A percentile compares a stretch with the other conserved stretches of the same genome.
Evolutionary conservation across 768 basidiomycete species (phyloP).

Genomic region (Arthromyces matolae): DNA sequence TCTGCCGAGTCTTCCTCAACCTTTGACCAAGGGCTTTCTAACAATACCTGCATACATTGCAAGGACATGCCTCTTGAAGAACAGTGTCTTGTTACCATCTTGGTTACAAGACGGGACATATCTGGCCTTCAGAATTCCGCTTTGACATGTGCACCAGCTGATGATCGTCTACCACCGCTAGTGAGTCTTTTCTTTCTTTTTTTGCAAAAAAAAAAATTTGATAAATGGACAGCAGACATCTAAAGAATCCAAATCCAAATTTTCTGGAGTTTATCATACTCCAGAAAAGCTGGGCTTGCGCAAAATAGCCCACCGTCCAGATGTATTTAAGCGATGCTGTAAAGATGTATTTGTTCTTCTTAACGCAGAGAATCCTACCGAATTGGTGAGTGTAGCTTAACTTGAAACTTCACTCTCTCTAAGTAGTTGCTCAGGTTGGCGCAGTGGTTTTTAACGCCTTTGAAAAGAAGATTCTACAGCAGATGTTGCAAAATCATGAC

Average conservation of each 20-base stretch:
- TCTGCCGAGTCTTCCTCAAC: no score
- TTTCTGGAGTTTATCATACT: no score
- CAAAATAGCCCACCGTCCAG: background rate
- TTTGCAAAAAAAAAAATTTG: background rate
- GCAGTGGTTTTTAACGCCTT: constrained; percentile 1
- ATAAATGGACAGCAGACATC: no score
- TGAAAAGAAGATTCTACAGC: background rate
- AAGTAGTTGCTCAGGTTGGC: constrained; percentile 1
- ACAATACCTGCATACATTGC: constrained; percentile 4
- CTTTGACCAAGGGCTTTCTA: no score
- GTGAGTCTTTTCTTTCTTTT: background rate
- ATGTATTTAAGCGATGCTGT: background rate
- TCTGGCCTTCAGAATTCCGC: background rate
- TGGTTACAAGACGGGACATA: background rate
- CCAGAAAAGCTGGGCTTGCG: constrained; percentile 1
- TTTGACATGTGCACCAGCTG: constrained; percentile 6
- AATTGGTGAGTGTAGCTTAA: background rate
- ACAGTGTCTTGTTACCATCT: background rate
- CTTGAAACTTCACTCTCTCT: background rate
- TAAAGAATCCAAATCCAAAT: no score
- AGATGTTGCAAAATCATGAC: constrained; percentile 1
- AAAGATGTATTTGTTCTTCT: constrained; percentile 1
- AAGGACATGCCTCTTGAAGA: background rate
- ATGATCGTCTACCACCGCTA: background rate
- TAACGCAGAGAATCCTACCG: background rate